Base-by-base conservation (phyloP, 208 protist species). In the Trypanosoma platydactyli region DNA sequence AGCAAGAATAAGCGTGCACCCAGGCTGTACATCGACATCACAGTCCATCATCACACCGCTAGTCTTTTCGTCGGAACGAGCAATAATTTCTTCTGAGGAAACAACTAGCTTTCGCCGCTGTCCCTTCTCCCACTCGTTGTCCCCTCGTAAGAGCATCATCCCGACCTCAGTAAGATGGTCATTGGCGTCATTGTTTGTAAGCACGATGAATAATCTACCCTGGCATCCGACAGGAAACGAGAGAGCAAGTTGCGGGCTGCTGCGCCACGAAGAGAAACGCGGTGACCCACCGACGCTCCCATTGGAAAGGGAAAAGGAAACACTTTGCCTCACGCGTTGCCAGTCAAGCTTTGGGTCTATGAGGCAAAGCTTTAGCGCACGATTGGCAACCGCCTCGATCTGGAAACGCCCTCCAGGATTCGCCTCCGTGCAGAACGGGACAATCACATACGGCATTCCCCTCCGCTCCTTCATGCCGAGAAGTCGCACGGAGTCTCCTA, bases 391-490 rank as follows among this genome's bases (percentile, higher is more conserved):
- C 44, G 87, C 84, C 51, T 86, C 70, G 25, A 97, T 64, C 24
- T 62, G 55, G 56, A 92, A 97, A 16, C 60, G 61, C 0, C 76
- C 57, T 5, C 33, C 51, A 29, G 60, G 52, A 25, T 38, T 56
- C 12, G 75, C 52, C 4, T 68, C 15, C 16, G 68, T 73, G 46
- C 62, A 75, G 71, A 86, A 90, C 6, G 89, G 89, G 12, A 97
- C 84, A 58, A 97, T 63, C 27, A 93, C 77, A 74, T 94, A 97
- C 29, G 92, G 89, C 84, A 89, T 88, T 13, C 92, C 92, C 18
- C 81, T 80, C 22, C 89, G 68, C 66, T 83, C 81, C 57, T 64
- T 61, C 79, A 95, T 88, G 41, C 89, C 85, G 22, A 69, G 50
- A 45, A 89, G 64, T 5, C 72, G 74, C 41, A 96, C 53, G n/a